These are phyloP conservation scores for Glycyrrhiza uralensis DNA, from an alignment of 306 rosid species.

Conservation along the genomic window DNA sequence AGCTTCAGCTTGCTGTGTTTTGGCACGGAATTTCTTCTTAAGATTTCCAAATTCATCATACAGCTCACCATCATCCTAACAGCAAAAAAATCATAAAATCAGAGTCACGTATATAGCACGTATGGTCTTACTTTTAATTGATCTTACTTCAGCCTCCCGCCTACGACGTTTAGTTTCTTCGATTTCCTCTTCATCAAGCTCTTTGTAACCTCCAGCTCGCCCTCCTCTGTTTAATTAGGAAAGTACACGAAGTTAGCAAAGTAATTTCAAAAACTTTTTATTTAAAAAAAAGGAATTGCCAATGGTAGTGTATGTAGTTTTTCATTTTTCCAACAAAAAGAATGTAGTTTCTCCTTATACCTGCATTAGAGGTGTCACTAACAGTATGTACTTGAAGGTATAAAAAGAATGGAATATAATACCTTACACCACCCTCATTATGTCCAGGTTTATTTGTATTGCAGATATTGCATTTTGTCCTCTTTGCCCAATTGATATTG, in stretches of 20 bases:
- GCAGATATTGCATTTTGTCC: slow-evolving; percentile 93
- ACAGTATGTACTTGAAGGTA: slow-evolving; percentile 5
- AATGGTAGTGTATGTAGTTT: neutral
- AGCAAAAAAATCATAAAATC: slow-evolving; percentile 18
- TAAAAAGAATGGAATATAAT: slow-evolving; percentile 25
- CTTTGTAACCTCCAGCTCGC: slow-evolving; percentile 98
- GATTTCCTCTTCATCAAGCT: slow-evolving; percentile 96
- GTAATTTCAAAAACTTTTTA: neutral
- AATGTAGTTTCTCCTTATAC: neutral
- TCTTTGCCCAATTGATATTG: slow-evolving; percentile 98
- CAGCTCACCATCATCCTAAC: slow-evolving; percentile 94
- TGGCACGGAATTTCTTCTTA: slow-evolving; percentile 92
- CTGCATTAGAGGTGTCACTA: neutral
- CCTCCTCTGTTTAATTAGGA: slow-evolving; percentile 73
- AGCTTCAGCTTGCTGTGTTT: slow-evolving; percentile 81
- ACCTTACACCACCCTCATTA: slow-evolving; percentile 98
- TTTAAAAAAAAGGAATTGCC: neutral
- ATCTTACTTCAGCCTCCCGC: slow-evolving; percentile 92
- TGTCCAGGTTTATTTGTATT: slow-evolving; percentile 96
- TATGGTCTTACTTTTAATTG: slow-evolving; percentile 6
- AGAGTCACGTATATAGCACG: neutral
- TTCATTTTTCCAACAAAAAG: neutral
- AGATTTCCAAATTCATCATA: slow-evolving; percentile 99
- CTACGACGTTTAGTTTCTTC: slow-evolving; percentile 95
- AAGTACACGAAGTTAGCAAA: slow-evolving; percentile 19